phyloP scores from a whole-genome alignment of 345 rosid genomes.

The Aurinia saxatilis region DNA sequence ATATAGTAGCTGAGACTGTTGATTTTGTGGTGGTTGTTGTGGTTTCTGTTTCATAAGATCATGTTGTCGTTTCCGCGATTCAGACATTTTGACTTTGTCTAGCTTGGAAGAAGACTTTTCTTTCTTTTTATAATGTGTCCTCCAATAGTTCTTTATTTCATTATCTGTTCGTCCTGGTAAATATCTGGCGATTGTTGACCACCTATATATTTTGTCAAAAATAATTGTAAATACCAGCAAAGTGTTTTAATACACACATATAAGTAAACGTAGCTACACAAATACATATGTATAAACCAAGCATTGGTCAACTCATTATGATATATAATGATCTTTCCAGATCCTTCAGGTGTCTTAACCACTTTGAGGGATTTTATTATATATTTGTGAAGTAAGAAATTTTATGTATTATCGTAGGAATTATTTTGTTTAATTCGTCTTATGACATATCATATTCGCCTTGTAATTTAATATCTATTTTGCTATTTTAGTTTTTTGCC shows the following conservation, averaged over 20 bases:
- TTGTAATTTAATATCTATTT: no score
- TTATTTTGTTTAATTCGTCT: no score
- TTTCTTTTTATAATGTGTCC: constrained; percentile 75
- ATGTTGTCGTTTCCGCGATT: constrained; percentile 22
- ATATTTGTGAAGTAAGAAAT: no score
- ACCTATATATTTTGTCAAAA: constrained; percentile 30
- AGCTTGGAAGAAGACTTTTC: constrained; percentile 31
- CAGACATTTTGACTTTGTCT: constrained; percentile 20
- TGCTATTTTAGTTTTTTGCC: no score
- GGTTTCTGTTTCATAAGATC: no score
- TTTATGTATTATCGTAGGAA: no score
- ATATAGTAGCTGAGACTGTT: constrained; percentile 3
- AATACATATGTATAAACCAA: neutral
- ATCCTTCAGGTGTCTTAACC: no score
- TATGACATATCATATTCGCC: no score
- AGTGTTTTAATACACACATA: neutral
- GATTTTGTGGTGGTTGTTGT: constrained; percentile 8
- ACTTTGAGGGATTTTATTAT: no score
- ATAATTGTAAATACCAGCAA: neutral
- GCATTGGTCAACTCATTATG: neutral
- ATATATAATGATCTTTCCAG: neutral
- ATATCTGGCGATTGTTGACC: constrained; percentile 90
- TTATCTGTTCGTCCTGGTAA: constrained; percentile 92
- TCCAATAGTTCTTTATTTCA: constrained; percentile 94
- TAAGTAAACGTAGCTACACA: neutral